Evolutionary conservation across 2,329 filamentous ascomycete genomes (phyloP).

Genomic region (Alternaria panax): DNA sequence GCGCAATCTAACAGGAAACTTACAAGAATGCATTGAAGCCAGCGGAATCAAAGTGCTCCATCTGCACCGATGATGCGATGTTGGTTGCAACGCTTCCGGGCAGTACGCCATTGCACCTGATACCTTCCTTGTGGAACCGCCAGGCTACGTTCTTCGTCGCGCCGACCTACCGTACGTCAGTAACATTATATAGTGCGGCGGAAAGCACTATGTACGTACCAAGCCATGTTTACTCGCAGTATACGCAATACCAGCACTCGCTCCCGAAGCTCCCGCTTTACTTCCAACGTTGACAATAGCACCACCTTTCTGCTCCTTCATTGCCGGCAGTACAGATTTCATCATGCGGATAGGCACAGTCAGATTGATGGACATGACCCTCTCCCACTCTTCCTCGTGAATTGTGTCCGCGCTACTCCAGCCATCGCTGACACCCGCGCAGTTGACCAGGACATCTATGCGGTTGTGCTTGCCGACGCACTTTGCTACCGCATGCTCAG

Average conservation of each 20-base stretch:
- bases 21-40: slow-evolving; percentile 33
- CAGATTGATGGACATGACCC: slow-evolving; percentile 53
- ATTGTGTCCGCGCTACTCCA: slow-evolving; percentile 52
- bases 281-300: slow-evolving; percentile 53
- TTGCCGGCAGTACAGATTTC: slow-evolving; percentile 53
- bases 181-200: rapidly evolving
- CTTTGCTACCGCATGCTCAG: slow-evolving; percentile 32
- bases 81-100: slow-evolving; percentile 48
- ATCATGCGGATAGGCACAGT: slow-evolving; percentile 57
- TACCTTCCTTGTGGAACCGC: slow-evolving; percentile 55
- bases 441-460: slow-evolving; percentile 56
- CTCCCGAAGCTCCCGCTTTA: slow-evolving; percentile 46
- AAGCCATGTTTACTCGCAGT: slow-evolving; percentile 57
- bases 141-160: slow-evolving; percentile 59
- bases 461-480: slow-evolving; percentile 33
- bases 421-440: slow-evolving; percentile 56
- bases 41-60: slow-evolving; percentile 30
- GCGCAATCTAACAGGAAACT: not conserved
- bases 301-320: slow-evolving; percentile 51
- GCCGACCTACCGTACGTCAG: slow-evolving; percentile 42
- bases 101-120: slow-evolving; percentile 57
- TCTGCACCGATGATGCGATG: slow-evolving; percentile 34
- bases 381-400: slow-evolving; percentile 52
- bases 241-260: slow-evolving; percentile 54
- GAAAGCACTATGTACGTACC: slow-evolving; percentile 31